phyloP scores from a whole-genome alignment of 768 basidiomycete species.

The Boletus sp. region DNA sequence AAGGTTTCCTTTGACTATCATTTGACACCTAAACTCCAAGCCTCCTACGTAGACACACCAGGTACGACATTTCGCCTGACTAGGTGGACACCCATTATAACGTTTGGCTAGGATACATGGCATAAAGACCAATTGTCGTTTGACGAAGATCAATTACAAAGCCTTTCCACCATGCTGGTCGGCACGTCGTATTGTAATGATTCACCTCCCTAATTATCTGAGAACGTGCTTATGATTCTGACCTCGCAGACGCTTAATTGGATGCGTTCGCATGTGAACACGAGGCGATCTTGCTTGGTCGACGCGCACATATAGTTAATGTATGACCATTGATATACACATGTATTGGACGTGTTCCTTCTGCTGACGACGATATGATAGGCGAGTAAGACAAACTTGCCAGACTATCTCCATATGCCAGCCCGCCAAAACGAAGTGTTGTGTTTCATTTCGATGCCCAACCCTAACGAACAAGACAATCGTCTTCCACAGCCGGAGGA shows the following conservation, averaged over 20 bases:
- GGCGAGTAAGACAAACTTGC: neutral
- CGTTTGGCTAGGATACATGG: slow-evolving; percentile 71
- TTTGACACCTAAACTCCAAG: slow-evolving; percentile 1
- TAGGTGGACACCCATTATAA: slow-evolving; percentile 1
- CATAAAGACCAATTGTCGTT: slow-evolving; percentile 84
- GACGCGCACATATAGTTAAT: neutral
- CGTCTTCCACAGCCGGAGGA: slow-evolving; percentile 4
- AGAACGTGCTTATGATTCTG: slow-evolving; percentile 12
- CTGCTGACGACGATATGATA: neutral
- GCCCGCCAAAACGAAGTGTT: too few species aligned
- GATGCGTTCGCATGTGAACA: slow-evolving; percentile 4
- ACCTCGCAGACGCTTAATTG: slow-evolving; percentile 25
- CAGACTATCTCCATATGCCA: too few species aligned
- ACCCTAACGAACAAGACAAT: too few species aligned
- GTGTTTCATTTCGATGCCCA: too few species aligned
- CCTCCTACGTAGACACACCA: slow-evolving; percentile 51
- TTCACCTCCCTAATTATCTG: neutral
- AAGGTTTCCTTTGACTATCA: slow-evolving; percentile 7
- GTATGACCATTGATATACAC: slow-evolving; percentile 3
- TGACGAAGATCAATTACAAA: slow-evolving; percentile 86
- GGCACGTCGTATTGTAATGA: slow-evolving; percentile 84
- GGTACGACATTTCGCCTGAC: slow-evolving; percentile 33
- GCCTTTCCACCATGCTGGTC: slow-evolving; percentile 82
- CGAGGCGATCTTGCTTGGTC: neutral
- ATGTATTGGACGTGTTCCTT: neutral